Conservation (phyloP, 768 basidiomycete species). For the Macrolepiota albuminosa region DNA sequence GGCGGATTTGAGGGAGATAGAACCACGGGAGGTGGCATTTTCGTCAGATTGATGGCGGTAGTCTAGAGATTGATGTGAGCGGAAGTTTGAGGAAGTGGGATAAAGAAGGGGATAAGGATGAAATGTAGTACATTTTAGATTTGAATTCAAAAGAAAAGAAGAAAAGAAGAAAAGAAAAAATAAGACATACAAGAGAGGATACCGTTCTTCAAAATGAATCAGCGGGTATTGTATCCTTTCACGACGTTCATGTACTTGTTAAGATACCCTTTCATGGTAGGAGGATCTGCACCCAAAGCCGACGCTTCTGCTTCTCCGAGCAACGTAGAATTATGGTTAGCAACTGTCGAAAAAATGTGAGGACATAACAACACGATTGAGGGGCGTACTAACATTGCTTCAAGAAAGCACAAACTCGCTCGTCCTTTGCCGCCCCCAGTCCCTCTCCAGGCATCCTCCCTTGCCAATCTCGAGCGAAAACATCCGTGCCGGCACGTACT, state of each 20-base stretch:
- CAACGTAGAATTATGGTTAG: constrained; percentile 74
- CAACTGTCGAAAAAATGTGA: constrained; percentile 39
- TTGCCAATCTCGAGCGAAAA: constrained; percentile 75
- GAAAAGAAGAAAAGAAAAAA: background rate
- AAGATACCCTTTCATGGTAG: constrained; percentile 68
- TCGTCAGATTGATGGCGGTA: constrained; percentile 92
- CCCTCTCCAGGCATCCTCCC: constrained; percentile 64
- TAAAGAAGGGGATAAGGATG: too few species aligned
- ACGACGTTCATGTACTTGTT: constrained; percentile 95
- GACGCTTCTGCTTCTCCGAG: constrained; percentile 26
- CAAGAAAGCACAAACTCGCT: constrained; percentile 76
- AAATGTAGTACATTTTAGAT: background rate
- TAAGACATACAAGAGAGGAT: constrained; percentile 70
- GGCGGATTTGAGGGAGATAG: constrained; percentile 83
- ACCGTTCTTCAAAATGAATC: constrained; percentile 89
- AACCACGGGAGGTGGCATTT: constrained; percentile 75
- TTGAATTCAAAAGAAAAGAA: background rate
- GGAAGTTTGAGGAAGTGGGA: background rate
- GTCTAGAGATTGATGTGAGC: constrained; percentile 37
- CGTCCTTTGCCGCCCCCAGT: constrained; percentile 63
- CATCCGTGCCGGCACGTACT: constrained; percentile 81
- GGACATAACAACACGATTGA: background rate
- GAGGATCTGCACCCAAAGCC: constrained; percentile 41
- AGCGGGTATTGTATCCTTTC: constrained; percentile 82
- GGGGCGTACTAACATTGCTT: constrained; percentile 74